Evolutionary conservation across 306 rosid genomes (phyloP).

Genomic region (Cicer chorassanicum): DNA sequence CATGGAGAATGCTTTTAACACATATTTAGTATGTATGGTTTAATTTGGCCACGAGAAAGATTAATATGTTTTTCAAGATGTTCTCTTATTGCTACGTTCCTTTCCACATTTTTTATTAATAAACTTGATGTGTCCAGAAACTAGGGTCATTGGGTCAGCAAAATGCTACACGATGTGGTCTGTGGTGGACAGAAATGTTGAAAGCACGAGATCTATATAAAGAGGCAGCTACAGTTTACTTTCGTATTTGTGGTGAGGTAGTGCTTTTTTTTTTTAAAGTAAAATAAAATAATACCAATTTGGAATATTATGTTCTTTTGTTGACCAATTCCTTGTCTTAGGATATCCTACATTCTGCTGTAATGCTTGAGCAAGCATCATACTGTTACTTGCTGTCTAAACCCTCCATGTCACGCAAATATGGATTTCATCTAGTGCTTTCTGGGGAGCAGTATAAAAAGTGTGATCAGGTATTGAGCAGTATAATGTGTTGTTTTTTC

Average conservation of each 20-base stretch:
- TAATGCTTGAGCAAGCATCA: conserved; percentile 99
- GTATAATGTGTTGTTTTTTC: conserved; percentile 28
- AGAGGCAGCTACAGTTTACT: conserved; percentile 91
- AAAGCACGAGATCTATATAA: conserved; percentile 79
- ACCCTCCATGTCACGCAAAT: conserved; percentile 94
- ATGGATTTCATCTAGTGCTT: conserved; percentile 99
- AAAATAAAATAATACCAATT: conserved; percentile 13
- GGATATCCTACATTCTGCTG: conserved; percentile 94
- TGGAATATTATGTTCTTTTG: conserved; percentile 42
- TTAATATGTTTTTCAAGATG: conserved; percentile 15
- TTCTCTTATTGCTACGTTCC: conserved; percentile 36
- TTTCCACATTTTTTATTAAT: conserved; percentile 34
- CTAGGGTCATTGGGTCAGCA: conserved; percentile 81
- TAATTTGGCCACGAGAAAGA: conserved; percentile 39
- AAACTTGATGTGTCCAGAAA: conserved; percentile 68
- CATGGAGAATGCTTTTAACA: conserved; percentile 96
- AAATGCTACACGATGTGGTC: conserved; percentile 89
- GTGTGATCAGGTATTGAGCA: conserved; percentile 78
- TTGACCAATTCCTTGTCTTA: conserved; percentile 53
- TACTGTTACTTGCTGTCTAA: conserved; percentile 85
- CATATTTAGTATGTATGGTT: conserved; percentile 76
- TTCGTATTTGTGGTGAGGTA: conserved; percentile 97
- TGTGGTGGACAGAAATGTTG: conserved; percentile 97
- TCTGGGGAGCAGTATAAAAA: conserved; percentile 97
- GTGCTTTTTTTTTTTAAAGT: conserved; percentile 30